phyloP scores from a whole-genome alignment of 805 yeast genomes.

The Myxozyma lipomycoides region DNA sequence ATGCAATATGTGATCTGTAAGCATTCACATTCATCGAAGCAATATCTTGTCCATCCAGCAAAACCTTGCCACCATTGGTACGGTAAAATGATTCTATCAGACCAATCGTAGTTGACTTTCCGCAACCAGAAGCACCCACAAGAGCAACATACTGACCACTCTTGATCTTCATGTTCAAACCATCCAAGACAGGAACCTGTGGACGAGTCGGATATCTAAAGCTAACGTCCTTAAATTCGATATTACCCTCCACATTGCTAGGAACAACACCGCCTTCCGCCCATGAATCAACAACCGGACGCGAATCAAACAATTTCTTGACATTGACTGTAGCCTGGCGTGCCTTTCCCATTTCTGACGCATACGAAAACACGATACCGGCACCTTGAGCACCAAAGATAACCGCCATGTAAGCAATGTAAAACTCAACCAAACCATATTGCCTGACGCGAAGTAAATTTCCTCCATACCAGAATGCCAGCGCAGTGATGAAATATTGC shows the following conservation, averaged over 20 bases:
- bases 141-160: conserved; percentile 84
- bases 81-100: conserved; percentile 54
- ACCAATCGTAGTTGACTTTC: conserved; percentile 45
- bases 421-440: conserved; percentile 38
- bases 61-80: conserved; percentile 47
- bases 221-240: conserved; percentile 45
- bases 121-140: conserved; percentile 79
- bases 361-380: conserved; percentile 41
- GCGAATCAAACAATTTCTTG: conserved; percentile 35
- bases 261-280: conserved; percentile 31
- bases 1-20: conserved; percentile 52
- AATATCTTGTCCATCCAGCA: conserved; percentile 52
- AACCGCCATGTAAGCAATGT: conserved; percentile 41
- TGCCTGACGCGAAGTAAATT: conserved; percentile 36
- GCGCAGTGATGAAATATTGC: conserved; percentile 42
- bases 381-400: conserved; percentile 45
- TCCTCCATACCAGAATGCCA: conserved; percentile 46
- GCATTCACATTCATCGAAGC: conserved; percentile 47
- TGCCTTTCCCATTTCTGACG: conserved; percentile 47
- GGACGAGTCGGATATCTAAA: conserved; percentile 37
- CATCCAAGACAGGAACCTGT: conserved; percentile 31
- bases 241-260: conserved; percentile 44
- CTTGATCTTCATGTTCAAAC: conserved; percentile 42
- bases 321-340: conserved; percentile 38
- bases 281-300: conserved; percentile 40